phyloP scores from a whole-genome alignment of 441 rosid genomes.

The Mallotus japonicus region DNA sequence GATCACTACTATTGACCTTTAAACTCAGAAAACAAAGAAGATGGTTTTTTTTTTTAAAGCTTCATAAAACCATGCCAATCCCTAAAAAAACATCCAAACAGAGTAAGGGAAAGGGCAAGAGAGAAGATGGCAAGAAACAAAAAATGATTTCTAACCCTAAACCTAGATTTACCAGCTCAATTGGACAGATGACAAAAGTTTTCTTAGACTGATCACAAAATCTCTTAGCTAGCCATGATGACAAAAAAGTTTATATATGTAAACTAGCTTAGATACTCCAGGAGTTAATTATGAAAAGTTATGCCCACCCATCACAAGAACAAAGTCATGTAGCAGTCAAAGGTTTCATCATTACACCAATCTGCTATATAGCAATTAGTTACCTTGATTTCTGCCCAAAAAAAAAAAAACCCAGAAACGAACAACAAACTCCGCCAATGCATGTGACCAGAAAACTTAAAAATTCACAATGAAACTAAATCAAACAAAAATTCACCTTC shows the following conservation, averaged over 20 bases:
- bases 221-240: slow-evolving; percentile 7
- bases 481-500: slow-evolving; percentile 3
- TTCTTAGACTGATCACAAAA: slow-evolving; percentile 6
- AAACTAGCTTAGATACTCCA: background rate
- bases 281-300: background rate
- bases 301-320: background rate
- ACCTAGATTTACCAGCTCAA: background rate
- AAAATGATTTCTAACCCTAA: slow-evolving; percentile 2
- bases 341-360: slow-evolving; percentile 40
- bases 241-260: slow-evolving; percentile 2
- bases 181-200: slow-evolving; percentile 7
- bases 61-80: too few relatives aligned
- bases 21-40: too few relatives aligned
- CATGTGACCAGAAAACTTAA: background rate
- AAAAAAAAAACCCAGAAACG: too few relatives aligned
- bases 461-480: background rate
- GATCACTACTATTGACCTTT: too few relatives aligned
- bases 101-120: too few relatives aligned
- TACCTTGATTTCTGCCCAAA: background rate
- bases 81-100: too few relatives aligned
- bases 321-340: slow-evolving; percentile 23
- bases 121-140: background rate
- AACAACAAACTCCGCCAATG: background rate
- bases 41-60: too few relatives aligned
- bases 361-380: slow-evolving; percentile 26